Conservation (phyloP, 2,329 filamentous ascomycete genomes). For the Cordyceps militaris region DNA sequence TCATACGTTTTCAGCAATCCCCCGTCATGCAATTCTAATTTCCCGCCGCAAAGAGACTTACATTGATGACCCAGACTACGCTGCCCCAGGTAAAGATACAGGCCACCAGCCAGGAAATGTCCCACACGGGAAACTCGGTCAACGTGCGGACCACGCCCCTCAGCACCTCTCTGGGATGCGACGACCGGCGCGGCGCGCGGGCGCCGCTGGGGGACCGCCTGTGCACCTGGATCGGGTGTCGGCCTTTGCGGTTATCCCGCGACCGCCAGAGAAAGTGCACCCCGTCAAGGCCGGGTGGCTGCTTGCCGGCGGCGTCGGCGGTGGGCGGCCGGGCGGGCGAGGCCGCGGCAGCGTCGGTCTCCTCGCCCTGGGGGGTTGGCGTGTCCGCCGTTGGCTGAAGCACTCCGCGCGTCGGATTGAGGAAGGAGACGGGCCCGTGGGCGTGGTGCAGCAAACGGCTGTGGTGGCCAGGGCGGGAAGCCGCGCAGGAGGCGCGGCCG, state of each 20-base stretch:
- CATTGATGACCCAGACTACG: conserved; percentile 7
- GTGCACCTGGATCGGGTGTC: neutral
- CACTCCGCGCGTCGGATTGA: neutral
- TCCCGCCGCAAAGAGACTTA: neutral
- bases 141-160: neutral
- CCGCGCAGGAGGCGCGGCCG: neutral
- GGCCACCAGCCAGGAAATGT: conserved; percentile 10
- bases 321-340: neutral
- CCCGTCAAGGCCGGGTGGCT: neutral
- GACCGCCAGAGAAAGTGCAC: conserved; percentile 6
- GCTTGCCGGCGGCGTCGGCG: neutral
- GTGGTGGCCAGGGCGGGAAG: neutral
- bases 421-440: neutral
- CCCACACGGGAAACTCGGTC: conserved; percentile 6
- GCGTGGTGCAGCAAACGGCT: neutral
- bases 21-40: neutral
- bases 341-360: neutral
- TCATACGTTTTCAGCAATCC: neutral
- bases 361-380: neutral
- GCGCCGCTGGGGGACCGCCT: neutral
- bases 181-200: neutral
- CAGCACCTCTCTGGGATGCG: neutral
- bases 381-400: neutral
- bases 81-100: conserved; percentile 4
- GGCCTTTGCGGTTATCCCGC: conserved; percentile 12